Conservation (phyloP, 2,329 filamentous ascomycete species). For the Fusarium verrucosum region DNA sequence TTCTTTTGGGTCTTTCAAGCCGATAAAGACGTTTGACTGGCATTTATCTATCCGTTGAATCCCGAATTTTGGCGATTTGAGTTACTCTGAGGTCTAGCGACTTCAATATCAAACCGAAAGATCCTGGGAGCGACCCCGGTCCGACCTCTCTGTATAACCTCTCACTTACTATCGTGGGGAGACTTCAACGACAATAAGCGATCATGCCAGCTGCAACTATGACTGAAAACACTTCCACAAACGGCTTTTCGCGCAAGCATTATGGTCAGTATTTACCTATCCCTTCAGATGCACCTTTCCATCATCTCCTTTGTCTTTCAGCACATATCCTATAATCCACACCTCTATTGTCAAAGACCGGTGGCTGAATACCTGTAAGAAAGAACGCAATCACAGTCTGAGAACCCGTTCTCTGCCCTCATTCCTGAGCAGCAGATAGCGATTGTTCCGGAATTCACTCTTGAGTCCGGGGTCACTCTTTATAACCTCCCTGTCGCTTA, state of each 20-base stretch:
- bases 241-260: constrained; percentile 32
- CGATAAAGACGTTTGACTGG: constrained; percentile 20
- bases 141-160: constrained; percentile 21
- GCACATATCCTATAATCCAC: not conserved
- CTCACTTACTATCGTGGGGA: constrained; percentile 9
- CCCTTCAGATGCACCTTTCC: not conserved
- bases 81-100: constrained; percentile 6
- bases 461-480: constrained; percentile 89
- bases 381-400: constrained; percentile 75
- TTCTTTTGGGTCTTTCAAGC: constrained; percentile 25
- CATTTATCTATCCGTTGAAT: constrained; percentile 16
- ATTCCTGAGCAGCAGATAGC: constrained; percentile 91
- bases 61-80: constrained; percentile 24
- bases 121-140: constrained; percentile 18
- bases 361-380: constrained; percentile 73
- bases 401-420: constrained; percentile 88
- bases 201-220: constrained; percentile 38
- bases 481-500: constrained; percentile 78
- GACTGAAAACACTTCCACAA: constrained; percentile 34
- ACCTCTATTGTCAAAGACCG: constrained; percentile 46
- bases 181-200: not conserved
- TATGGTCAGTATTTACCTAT: constrained; percentile 47
- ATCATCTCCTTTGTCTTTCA: not conserved
- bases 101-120: constrained; percentile 19
- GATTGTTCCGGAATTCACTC: constrained; percentile 86